phyloP scores from a whole-genome alignment of 2,329 filamentous ascomycete species.

The Penicillium sp. region DNA sequence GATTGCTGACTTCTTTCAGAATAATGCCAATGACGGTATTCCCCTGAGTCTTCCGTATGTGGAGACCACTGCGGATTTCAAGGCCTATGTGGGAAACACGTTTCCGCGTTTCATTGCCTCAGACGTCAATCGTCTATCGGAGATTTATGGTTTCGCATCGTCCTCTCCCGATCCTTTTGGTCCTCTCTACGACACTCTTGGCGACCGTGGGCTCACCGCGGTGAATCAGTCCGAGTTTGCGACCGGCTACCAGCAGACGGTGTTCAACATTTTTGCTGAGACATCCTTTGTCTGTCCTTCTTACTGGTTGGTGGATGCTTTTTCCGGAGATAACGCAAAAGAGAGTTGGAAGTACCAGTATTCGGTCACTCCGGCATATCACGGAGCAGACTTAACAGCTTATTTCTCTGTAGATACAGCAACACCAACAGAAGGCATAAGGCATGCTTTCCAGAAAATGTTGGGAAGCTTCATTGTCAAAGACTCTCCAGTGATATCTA shows the following conservation, averaged over 20 bases:
- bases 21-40: constrained; percentile 55
- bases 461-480: constrained; percentile 51
- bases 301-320: constrained; percentile 58
- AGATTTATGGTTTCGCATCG: constrained; percentile 37
- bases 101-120: constrained; percentile 37
- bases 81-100: constrained; percentile 39
- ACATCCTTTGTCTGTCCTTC: constrained; percentile 57
- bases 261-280: constrained; percentile 55
- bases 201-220: constrained; percentile 45
- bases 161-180: constrained; percentile 17
- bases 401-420: constrained; percentile 19
- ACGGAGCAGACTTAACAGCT: constrained; percentile 61
- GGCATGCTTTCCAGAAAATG: constrained; percentile 44
- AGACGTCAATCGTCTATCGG: constrained; percentile 32
- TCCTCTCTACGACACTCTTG: constrained; percentile 40
- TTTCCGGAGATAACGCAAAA: constrained; percentile 26
- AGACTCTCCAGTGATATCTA: constrained; percentile 35
- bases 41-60: constrained; percentile 49
- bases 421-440: constrained; percentile 31
- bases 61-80: constrained; percentile 41
- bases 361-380: constrained; percentile 68
- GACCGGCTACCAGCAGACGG: constrained; percentile 56
- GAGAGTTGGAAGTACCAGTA: constrained; percentile 53
- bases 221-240: constrained; percentile 52
- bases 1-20: constrained; percentile 17